Base-by-base conservation (phyloP, 768 basidiomycete species). In the Boletus barrowsii region DNA sequence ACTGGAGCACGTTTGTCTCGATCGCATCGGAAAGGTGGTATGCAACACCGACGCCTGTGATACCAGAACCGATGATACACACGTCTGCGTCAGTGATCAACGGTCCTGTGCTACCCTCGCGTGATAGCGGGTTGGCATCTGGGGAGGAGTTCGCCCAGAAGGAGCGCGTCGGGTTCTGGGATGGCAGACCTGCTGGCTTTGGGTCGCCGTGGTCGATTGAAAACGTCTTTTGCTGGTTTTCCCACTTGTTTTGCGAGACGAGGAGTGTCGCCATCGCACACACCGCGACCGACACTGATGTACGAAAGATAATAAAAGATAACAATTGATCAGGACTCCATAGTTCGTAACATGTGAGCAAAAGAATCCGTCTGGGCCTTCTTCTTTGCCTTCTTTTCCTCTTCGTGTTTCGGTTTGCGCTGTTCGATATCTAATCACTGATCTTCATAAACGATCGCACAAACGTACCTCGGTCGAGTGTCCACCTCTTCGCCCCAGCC, bases 51-150 rank as follows among this genome's bases (percentile, higher is more conserved):
- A 88, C 78, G 17, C 90, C 90, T 1, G 90, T 88, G 36, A 92
- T 85, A 0, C 90, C 90, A 30, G 86, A 83, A 7, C 91, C 91
- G 41, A 93, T 83, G 59, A 93, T 84, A 57, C 84, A 88, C 10
- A 92, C 72, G 61, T 93, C 90, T 3, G 83, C 83, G 47, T 83
- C 79, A 0, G 62, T 44, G 0, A 82, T 81, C n/a, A 92, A 67
- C 2, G 68, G 56, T 1, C 86, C 87, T 8, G 72, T 69, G 62
- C 88, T 90, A 1, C 90, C 91, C 51, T 81, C 79, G 3, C 69
- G 73, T 0, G 84, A 87, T 0, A 90, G 72, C 0, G 88, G 88
- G 63, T 88, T 90, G 0, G 78, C 84, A 20, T 74, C 76, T 0
- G 81, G 77, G 1, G 69, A 62, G 29, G 76, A 74, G 58, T 84